These are phyloP conservation scores for Talaromyces sp. DNA, from an alignment of 2,329 filamentous ascomycete species.

Conservation along the genomic window DNA sequence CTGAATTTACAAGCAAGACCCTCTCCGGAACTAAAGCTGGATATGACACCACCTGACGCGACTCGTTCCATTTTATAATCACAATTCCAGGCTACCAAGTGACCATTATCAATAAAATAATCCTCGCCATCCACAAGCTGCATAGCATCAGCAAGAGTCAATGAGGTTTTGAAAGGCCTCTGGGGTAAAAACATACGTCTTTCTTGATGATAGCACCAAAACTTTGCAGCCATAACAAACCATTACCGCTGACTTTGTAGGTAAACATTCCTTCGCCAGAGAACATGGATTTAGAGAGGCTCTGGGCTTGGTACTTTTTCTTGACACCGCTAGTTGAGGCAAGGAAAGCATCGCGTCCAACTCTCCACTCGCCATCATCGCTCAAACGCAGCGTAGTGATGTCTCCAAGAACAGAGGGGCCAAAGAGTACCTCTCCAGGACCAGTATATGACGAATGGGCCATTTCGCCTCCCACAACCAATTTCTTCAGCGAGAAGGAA, in stretches of 20 bases:
- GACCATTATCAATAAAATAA: constrained; percentile 89
- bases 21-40: constrained; percentile 73
- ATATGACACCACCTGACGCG: constrained; percentile 86
- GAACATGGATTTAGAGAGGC: constrained; percentile 85
- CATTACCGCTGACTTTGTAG: constrained; percentile 75
- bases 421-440: constrained; percentile 82
- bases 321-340: constrained; percentile 78
- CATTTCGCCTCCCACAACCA: constrained; percentile 78
- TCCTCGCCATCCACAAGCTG: constrained; percentile 61
- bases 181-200: constrained; percentile 57
- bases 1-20: constrained; percentile 93
- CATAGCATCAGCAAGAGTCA: neutral
- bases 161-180: neutral
- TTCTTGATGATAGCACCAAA: constrained; percentile 95
- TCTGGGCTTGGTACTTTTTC: constrained; percentile 84
- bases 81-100: constrained; percentile 94
- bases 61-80: constrained; percentile 89
- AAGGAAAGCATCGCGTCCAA: constrained; percentile 81
- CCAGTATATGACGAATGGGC: constrained; percentile 74
- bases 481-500: constrained; percentile 86
- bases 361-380: constrained; percentile 65
- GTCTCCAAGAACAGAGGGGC: constrained; percentile 74
- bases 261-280: constrained; percentile 88
- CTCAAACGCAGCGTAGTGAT: constrained; percentile 71
- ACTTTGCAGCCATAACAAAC: constrained; percentile 82